Evolutionary conservation across 139 green algal species (phyloP), one percentile per base, ranked within the genome.

Genomic region (Chlamydomonas incerta): DNA sequence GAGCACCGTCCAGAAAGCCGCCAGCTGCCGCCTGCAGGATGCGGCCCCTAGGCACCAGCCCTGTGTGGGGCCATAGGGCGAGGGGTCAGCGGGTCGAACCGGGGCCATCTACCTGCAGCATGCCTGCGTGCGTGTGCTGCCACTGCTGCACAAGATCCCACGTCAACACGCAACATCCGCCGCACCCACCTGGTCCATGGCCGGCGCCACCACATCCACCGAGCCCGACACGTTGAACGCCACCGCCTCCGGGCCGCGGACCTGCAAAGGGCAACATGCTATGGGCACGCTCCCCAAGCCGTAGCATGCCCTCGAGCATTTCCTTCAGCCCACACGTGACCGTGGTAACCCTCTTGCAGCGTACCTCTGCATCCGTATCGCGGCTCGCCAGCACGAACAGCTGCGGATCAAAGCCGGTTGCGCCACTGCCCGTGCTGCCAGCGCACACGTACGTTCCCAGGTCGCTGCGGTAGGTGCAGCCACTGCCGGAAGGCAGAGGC

Each of bases 1-100:
- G 35, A 92, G 50, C 63, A 84, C 88, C 18, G 88, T 90, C 87
- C 87, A 91, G 72, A 91, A 93, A 41, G 75, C 90, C 70, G 82
- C 85, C n/a, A 91, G 71, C 23, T 87, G 72, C 77, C 89, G 87
- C 33, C 84, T 80, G 79, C 90, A 93, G 29, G 80, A 17, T 18
- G 52, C 18, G 5, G 31, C 6, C 41, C 41, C 41, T 5, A 50
- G 41, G 41, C 41, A 50, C 41, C 41, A 50, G 41, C 41, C 41
- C 18, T 24, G 60, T 31, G n/a, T n/a, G n/a, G n/a, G n/a, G n/a
- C n/a, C n/a, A n/a, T n/a, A n/a, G n/a, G n/a, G n/a, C n/a, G n/a
- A n/a, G n/a, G n/a, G n/a, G n/a, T n/a, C n/a, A n/a, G n/a, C n/a
- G n/a, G n/a, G n/a, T n/a, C n/a, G n/a, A n/a, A n/a, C n/a, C n/a